Evolutionary conservation across 768 basidiomycete genomes (phyloP).

Genomic region (Coprinopsis sp.): DNA sequence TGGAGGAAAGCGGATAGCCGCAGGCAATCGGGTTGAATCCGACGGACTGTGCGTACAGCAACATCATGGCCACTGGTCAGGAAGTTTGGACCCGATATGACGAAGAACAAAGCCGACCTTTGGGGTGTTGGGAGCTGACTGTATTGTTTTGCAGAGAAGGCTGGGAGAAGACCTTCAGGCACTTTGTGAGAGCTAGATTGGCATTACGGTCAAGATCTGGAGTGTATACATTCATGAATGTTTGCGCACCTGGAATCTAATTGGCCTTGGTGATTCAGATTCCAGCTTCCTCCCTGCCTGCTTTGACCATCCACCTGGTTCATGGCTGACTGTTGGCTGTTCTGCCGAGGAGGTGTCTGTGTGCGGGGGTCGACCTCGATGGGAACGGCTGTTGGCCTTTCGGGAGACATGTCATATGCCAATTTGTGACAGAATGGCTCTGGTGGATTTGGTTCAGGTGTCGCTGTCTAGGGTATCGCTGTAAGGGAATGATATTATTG

Average conservation of each 20-base stretch:
- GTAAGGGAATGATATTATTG: not conserved
- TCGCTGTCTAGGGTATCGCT: not conserved
- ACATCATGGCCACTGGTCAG: constrained; percentile 5
- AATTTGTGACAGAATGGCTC: not conserved
- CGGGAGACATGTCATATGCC: constrained; percentile 5
- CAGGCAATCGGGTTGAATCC: constrained; percentile 12
- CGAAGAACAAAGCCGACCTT: constrained; percentile 18
- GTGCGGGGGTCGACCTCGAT: not conserved
- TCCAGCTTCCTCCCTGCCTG: constrained; percentile 1
- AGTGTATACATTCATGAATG: not conserved
- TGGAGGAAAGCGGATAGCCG: constrained; percentile 7
- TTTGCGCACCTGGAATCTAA: constrained; percentile 4
- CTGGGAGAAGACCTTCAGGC: constrained; percentile 13
- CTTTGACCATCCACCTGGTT: not conserved
- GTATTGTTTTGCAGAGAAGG: constrained; percentile 22
- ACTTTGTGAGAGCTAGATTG: constrained; percentile 13
- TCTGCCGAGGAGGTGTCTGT: constrained; percentile 7
- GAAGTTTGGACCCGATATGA: not conserved
- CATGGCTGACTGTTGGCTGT: not conserved
- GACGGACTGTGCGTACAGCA: constrained; percentile 13
- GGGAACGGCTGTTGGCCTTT: not conserved
- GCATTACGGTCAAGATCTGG: constrained; percentile 4
- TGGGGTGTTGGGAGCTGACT: constrained; percentile 36
- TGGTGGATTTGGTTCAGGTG: not conserved
- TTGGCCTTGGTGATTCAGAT: not conserved